Evolutionary conservation across 2,329 filamentous ascomycete genomes (phyloP), one percentile per base, ranked within the genome.

Genomic region (Biscogniauxia sp.): DNA sequence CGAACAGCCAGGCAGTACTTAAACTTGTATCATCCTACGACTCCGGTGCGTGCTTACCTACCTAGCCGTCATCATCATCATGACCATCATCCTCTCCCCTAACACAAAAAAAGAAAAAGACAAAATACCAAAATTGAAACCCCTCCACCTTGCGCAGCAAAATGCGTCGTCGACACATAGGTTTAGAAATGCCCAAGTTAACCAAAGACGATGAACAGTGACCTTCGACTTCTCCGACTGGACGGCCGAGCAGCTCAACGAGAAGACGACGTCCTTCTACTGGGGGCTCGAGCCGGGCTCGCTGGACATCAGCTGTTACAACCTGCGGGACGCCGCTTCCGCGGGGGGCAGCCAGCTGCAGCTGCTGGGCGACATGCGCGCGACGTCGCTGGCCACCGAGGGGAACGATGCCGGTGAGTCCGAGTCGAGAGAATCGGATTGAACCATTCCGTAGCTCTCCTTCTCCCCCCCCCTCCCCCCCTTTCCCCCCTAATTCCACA

Each of bases 161-260:
- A 5, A 3, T 23, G 23, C 23, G 23, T 23, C 5, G 23, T 23
- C 5, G 23, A 32, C 28, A 32, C 6, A 32, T 32, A 32, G n/a
- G n/a, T n/a, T n/a, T 32, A 32, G 2, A 32, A 9, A 32, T 7
- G n/a, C 6, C 28, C 4, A 20, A 17, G 25, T 37, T 60, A n/a
- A 64, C 50, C 9, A 13, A 8, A 13, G n/a, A 32, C 45, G 5
- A 8, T 17, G 20, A 25, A n/a, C 19, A 66, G 64, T 64, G 0
- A 64, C 59, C 15, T 66, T 66, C 49, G 64, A 66, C 50, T 66
- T 66, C 28, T 66, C 64, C 20, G 62, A 64, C 20, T 66, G 60
- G 64, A 57, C 55, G 17, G 26, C 56, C 2, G 64, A 66, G 3
- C 57, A 66, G 26, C 56, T 66, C 20, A 62, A 64, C 49, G 64